These are phyloP conservation scores for Parsonsia alboflavescens DNA, from an alignment of 257 asterid genomes.

Conservation along the genomic window DNA sequence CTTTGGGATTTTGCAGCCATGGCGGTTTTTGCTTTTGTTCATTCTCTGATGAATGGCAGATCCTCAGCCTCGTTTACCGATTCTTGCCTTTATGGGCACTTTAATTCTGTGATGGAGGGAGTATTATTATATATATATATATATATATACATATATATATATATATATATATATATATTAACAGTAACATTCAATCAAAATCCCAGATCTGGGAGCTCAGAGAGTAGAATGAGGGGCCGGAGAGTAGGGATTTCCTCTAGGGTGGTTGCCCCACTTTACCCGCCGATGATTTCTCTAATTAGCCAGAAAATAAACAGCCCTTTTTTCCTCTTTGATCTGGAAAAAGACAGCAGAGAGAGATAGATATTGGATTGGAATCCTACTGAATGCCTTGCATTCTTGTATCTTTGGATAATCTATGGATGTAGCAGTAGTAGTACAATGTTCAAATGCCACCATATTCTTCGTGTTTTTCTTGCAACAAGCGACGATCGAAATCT, in stretches of 20 bases:
- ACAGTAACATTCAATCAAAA: neutral
- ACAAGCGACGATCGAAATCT: too few species aligned
- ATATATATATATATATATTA: too few species aligned
- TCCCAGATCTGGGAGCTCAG: constrained; percentile 5
- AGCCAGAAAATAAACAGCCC: neutral
- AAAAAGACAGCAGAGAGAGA: too few species aligned
- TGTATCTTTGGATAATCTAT: neutral
- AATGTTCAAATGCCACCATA: neutral
- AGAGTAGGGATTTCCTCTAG: neutral
- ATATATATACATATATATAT: too few species aligned
- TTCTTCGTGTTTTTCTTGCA: too few species aligned
- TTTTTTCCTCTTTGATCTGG: neutral
- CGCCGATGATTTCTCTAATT: constrained; percentile 14
- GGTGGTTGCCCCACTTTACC: constrained; percentile 21
- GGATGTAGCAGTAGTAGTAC: too few species aligned
- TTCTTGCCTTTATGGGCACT: too few species aligned
- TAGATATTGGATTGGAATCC: neutral
- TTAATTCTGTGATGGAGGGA: neutral
- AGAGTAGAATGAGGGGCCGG: constrained; percentile 16
- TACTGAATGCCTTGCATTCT: neutral
- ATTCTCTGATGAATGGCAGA: neutral
- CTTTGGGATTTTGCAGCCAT: constrained; percentile 9
- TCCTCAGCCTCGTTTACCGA: neutral
- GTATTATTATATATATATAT: neutral
- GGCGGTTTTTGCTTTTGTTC: neutral